Conservation (phyloP, 495 filamentous ascomycete species). For the Copromyces sp. region DNA sequence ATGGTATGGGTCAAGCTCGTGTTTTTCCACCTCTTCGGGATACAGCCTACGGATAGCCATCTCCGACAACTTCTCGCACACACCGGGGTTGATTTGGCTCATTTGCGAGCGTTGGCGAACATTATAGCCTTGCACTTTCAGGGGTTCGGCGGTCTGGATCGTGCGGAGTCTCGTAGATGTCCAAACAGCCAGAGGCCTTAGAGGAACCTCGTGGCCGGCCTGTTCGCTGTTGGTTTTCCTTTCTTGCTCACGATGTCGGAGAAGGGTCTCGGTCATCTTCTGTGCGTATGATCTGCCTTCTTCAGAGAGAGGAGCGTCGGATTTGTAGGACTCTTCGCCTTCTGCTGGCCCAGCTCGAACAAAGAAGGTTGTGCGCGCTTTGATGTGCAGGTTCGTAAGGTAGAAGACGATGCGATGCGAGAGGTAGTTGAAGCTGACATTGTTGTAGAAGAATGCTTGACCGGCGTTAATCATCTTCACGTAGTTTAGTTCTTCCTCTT, state of each 20-base stretch:
- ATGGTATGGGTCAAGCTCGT: constrained; percentile 92
- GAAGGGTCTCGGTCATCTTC: constrained; percentile 75
- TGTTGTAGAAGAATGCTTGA: constrained; percentile 85
- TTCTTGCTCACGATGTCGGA: constrained; percentile 74
- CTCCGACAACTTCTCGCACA: constrained; percentile 81
- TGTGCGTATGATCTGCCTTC: constrained; percentile 77
- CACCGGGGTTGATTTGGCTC: constrained; percentile 92
- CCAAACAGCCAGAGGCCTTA: constrained; percentile 84
- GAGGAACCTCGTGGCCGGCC: constrained; percentile 55
- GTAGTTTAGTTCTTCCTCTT: constrained; percentile 85
- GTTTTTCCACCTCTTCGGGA: constrained; percentile 83
- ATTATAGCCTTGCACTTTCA: constrained; percentile 67
- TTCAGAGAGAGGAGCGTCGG: constrained; percentile 71
- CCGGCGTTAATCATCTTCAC: constrained; percentile 99
- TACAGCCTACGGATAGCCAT: constrained; percentile 67
- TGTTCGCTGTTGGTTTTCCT: constrained; percentile 54
- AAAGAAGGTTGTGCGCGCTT: constrained; percentile 87
- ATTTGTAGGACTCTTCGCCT: constrained; percentile 81
- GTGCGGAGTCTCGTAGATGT: constrained; percentile 85
- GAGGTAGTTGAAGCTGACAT: constrained; percentile 89
- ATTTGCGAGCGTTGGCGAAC: constrained; percentile 88
- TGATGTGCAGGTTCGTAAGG: constrained; percentile 93
- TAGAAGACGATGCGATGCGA: constrained; percentile 97
- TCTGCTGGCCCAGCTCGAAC: constrained; percentile 60
- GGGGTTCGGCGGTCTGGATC: constrained; percentile 77